phyloP scores from a whole-genome alignment of 2,329 filamentous ascomycete genomes.

The Onygenales sp. region DNA sequence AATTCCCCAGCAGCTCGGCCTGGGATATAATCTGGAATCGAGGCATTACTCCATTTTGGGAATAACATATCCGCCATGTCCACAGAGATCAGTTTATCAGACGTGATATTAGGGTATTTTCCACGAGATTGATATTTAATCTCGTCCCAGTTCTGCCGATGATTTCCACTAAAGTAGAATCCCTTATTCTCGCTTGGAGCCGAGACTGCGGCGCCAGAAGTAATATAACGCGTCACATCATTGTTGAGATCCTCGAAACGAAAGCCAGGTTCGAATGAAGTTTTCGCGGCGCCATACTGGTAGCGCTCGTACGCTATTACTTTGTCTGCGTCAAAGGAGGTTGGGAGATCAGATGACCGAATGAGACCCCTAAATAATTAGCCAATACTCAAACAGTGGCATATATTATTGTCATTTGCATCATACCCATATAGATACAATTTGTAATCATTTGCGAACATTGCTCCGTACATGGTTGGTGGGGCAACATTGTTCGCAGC shows the following conservation, averaged over 20 bases:
- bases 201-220: slow-evolving; percentile 54
- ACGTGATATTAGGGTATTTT: too few relatives aligned
- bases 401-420: too few relatives aligned
- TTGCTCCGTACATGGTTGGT: slow-evolving; percentile 52
- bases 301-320: slow-evolving; percentile 46
- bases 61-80: slow-evolving; percentile 45
- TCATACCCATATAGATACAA: slow-evolving; percentile 54
- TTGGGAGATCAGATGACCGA: too few relatives aligned
- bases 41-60: slow-evolving; percentile 49
- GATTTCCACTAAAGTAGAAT: slow-evolving; percentile 61
- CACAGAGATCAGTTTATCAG: slow-evolving; percentile 50
- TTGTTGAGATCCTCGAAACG: slow-evolving; percentile 31
- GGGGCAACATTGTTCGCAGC: slow-evolving; percentile 44
- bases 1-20: slow-evolving; percentile 55
- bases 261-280: slow-evolving; percentile 38
- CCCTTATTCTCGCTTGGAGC: slow-evolving; percentile 62
- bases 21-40: slow-evolving; percentile 40
- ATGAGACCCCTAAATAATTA: slow-evolving; percentile 36
- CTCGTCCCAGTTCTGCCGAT: slow-evolving; percentile 39
- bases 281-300: slow-evolving; percentile 40
- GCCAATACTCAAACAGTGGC: too few relatives aligned
- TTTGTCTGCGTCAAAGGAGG: slow-evolving; percentile 33
- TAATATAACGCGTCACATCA: slow-evolving; percentile 51
- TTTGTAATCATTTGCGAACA: slow-evolving; percentile 56
- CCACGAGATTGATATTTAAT: too few relatives aligned